These are phyloP conservation scores for Pythium folliculosum DNA, from an alignment of 352 stramenopile species.

Conservation along the genomic window DNA sequence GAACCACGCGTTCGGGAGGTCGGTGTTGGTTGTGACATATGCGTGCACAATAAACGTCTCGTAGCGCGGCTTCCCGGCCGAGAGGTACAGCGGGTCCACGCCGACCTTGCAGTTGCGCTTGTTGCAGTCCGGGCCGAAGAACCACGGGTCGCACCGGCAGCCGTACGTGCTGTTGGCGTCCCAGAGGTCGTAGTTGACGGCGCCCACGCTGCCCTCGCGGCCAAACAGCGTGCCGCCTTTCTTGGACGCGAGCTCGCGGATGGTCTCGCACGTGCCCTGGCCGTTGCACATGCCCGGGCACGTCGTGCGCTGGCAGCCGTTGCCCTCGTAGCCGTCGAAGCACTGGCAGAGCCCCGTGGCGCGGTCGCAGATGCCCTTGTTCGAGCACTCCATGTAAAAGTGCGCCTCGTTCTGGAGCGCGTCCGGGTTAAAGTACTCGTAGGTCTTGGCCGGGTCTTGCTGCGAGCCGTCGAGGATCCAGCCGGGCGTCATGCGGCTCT, in stretches of 20 bases:
- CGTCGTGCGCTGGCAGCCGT: constrained; percentile 73
- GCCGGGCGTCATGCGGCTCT: constrained; percentile 33
- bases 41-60: constrained; percentile 62
- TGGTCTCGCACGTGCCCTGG: constrained; percentile 73
- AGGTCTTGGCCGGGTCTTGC: constrained; percentile 62
- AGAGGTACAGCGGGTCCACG: constrained; percentile 65
- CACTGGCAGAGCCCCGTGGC: constrained; percentile 79
- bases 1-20: constrained; percentile 20
- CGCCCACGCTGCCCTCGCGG: constrained; percentile 14
- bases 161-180: constrained; percentile 81
- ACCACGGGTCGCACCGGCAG: constrained; percentile 90
- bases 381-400: constrained; percentile 94
- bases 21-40: no score
- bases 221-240: constrained; percentile 46
- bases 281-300: constrained; percentile 75
- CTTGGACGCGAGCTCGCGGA: constrained; percentile 60
- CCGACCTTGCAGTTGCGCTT: constrained; percentile 68
- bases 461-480: constrained; percentile 80
- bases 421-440: constrained; percentile 71
- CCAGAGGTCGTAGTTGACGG: constrained; percentile 70
- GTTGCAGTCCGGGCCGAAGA: constrained; percentile 81
- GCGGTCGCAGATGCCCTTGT: constrained; percentile 92
- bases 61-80: constrained; percentile 36
- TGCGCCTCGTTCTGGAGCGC: constrained; percentile 61
- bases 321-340: constrained; percentile 91